These are phyloP conservation scores for Eucalyptus dawsonii DNA, from an alignment of 345 rosid species.

Conservation along the genomic window DNA sequence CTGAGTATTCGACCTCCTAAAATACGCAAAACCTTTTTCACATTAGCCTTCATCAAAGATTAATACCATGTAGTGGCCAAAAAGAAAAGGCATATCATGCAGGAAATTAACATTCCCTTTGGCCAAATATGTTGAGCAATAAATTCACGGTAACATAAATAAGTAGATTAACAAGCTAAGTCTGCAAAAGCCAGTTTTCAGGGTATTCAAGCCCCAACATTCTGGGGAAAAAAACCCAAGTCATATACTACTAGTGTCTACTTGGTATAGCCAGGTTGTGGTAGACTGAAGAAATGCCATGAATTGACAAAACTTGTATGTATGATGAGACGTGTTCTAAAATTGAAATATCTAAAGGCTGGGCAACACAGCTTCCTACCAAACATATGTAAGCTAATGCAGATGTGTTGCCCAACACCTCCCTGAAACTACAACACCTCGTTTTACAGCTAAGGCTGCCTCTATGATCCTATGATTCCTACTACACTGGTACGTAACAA, in stretches of 20 bases:
- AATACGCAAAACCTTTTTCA: not conserved
- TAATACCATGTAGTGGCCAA: not conserved
- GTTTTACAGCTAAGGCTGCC: not conserved
- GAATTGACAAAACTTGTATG: not conserved
- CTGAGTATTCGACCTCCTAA: slow-evolving; percentile 95
- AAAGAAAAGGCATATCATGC: not conserved
- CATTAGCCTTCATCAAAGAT: not conserved
- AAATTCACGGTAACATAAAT: not conserved
- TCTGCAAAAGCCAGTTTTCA: not conserved
- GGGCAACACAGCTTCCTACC: not conserved
- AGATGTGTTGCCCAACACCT: not conserved
- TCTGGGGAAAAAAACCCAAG: not conserved
- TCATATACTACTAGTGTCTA: not conserved
- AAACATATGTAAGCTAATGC: not conserved
- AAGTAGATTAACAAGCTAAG: not conserved
- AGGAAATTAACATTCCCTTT: not conserved
- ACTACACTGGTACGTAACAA: not conserved
- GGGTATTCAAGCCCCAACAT: not conserved
- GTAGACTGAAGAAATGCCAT: not conserved
- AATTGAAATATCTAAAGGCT: not conserved
- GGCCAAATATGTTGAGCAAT: not conserved
- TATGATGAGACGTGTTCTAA: not conserved
- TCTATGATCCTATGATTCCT: not conserved
- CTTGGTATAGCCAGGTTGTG: not conserved
- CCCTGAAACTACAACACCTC: not conserved